Evolutionary conservation across 768 basidiomycete species (phyloP).

Genomic region (Russula griseocarnosa): DNA sequence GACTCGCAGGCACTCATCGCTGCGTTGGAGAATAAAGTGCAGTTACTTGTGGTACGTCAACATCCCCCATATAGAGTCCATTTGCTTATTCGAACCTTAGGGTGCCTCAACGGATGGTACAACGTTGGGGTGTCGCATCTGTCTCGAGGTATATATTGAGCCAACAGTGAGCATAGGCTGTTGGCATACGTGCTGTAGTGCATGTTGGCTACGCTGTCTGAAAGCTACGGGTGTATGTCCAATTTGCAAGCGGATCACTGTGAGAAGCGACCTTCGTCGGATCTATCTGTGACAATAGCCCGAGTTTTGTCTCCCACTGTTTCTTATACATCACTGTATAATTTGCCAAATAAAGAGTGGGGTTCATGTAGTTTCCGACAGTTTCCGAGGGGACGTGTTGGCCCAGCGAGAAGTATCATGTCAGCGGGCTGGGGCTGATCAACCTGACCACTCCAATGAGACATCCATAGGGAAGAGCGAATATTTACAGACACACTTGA

Average conservation of each 20-base stretch:
- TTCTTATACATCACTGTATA: neutral
- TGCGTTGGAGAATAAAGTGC: conserved; percentile 61
- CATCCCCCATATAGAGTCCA: conserved; percentile 38
- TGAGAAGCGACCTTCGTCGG: conserved; percentile 67
- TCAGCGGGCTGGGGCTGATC: conserved; percentile 91
- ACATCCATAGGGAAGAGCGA: neutral
- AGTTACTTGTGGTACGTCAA: conserved; percentile 36
- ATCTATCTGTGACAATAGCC: conserved; percentile 54
- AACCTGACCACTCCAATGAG: conserved; percentile 48
- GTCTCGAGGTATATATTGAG: conserved; percentile 71
- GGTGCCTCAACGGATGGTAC: conserved; percentile 22
- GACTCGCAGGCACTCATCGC: conserved; percentile 41
- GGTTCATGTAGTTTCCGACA: conserved; percentile 27
- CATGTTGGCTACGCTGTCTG: conserved; percentile 82
- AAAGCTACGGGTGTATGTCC: conserved; percentile 80
- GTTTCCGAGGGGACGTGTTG: too few species aligned
- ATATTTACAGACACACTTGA: conserved; percentile 65
- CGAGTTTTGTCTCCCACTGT: neutral
- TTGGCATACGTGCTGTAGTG: conserved; percentile 82
- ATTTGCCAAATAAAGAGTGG: conserved; percentile 1
- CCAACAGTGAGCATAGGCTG: conserved; percentile 80
- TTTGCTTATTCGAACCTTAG: conserved; percentile 4
- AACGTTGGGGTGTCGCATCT: conserved; percentile 62
- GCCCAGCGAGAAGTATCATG: conserved; percentile 50
- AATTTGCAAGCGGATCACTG: conserved; percentile 83